Percentiles rank a stretch among this genome's conserved stretches.
Conservation (phyloP, 192 early-diverging fungal genomes). For the Coemansia erecta region DNA sequence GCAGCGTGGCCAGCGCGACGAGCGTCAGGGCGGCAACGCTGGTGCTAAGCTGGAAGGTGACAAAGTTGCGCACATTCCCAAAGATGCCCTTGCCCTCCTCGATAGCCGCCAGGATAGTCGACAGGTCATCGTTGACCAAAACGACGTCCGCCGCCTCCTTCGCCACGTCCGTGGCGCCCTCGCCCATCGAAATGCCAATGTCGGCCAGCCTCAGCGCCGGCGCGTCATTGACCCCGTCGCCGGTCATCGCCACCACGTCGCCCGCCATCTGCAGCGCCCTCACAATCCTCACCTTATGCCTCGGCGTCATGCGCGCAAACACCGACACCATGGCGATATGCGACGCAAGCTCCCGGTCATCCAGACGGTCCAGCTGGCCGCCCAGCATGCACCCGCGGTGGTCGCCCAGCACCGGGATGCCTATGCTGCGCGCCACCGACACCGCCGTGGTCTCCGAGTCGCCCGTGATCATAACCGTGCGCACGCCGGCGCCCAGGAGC, state of each 20-base stretch:
- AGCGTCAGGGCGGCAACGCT: constrained; percentile 87
- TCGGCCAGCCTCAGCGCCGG: constrained; percentile 90
- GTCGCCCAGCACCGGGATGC: constrained; percentile 61
- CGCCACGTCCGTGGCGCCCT: constrained; percentile 90
- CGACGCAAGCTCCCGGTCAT: constrained; percentile 61
- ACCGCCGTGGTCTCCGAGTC: constrained; percentile 90
- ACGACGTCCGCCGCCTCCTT: constrained; percentile 98
- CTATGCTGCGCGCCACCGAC: constrained; percentile 83
- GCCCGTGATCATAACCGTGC: constrained; percentile 97
- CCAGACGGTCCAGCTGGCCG: constrained; percentile 66
- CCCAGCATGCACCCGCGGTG: constrained; percentile 67
- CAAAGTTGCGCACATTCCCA: constrained; percentile 96
- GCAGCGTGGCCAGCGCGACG: constrained; percentile 82
- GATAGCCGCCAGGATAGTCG: constrained; percentile 88
- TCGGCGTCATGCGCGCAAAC: constrained; percentile 78
- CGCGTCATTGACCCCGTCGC: constrained; percentile 96
- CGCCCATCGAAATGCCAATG: constrained; percentile 97
- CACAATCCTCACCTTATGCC: constrained; percentile 93
- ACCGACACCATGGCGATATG: constrained; percentile 63
- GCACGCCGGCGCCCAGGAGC: constrained; percentile 76
- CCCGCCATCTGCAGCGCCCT: constrained; percentile 83
- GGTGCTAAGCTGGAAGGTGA: constrained; percentile 94
- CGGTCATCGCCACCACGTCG: constrained; percentile 91
- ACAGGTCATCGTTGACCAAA: constrained; percentile 93
- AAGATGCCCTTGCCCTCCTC: constrained; percentile 99